These are phyloP conservation scores for Ophiosphaerella korrae DNA, from an alignment of 2,329 filamentous ascomycete genomes.

Conservation along the genomic window DNA sequence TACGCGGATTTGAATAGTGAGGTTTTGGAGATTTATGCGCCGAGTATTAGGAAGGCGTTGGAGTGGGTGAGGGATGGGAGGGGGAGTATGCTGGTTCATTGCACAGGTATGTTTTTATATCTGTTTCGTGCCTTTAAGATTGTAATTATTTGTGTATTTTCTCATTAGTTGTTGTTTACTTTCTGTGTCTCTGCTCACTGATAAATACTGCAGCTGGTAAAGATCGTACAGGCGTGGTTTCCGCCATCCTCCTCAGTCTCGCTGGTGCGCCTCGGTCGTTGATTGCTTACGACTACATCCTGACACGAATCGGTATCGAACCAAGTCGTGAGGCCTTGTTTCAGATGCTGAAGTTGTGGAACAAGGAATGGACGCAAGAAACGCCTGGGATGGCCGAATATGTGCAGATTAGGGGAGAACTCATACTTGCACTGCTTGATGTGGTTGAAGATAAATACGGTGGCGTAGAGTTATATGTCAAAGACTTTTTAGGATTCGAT, in stretches of 20 bases:
- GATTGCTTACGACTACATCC: slow-evolving; percentile 22
- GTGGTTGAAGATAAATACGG: slow-evolving; percentile 20
- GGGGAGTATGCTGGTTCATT: slow-evolving; percentile 20
- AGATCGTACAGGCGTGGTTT: slow-evolving; percentile 26
- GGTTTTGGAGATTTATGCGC: slow-evolving; percentile 13
- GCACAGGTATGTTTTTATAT: slow-evolving; percentile 10
- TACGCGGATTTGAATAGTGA: slow-evolving; percentile 22
- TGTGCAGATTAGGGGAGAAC: slow-evolving; percentile 12
- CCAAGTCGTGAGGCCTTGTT: slow-evolving; percentile 15
- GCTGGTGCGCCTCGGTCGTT: slow-evolving; percentile 9
- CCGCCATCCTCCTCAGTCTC: slow-evolving; percentile 19
- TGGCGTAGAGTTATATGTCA: slow-evolving; percentile 17
- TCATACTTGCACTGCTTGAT: slow-evolving; percentile 18
- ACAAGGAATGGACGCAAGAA: slow-evolving; percentile 17
- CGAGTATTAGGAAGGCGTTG: slow-evolving; percentile 13
- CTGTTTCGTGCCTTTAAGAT: neutral
- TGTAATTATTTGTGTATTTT: neutral
- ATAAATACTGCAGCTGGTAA: slow-evolving; percentile 18
- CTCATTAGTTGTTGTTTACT: neutral
- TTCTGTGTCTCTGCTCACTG: neutral
- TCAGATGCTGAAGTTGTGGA: slow-evolving; percentile 18
- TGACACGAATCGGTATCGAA: slow-evolving; percentile 24
- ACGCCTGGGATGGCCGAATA: slow-evolving; percentile 20
- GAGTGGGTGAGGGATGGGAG: slow-evolving; percentile 15
- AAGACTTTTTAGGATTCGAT: slow-evolving; percentile 16